Evolutionary conservation across 257 asterid genomes (phyloP).

Genomic region (Vinca minor): DNA sequence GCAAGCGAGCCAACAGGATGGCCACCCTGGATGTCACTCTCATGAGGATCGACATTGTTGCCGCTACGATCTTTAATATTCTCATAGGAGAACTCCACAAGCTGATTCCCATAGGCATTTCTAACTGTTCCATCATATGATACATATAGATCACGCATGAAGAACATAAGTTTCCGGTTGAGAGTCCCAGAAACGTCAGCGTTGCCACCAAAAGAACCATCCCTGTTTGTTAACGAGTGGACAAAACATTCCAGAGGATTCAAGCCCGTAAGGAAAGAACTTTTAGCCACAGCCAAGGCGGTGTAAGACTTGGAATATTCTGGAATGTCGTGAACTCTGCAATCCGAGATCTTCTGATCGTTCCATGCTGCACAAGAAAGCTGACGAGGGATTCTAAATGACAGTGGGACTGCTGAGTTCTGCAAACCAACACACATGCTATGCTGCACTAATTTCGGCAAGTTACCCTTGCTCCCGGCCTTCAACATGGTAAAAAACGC

Average conservation of each 20-base stretch:
- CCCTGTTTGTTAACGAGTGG: slow-evolving; percentile 74
- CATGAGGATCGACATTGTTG: slow-evolving; percentile 16
- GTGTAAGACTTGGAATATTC: slow-evolving; percentile 34
- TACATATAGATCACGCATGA: slow-evolving; percentile 66
- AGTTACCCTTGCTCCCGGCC: slow-evolving; percentile 96
- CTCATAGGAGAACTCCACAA: slow-evolving; percentile 61
- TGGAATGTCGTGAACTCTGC: slow-evolving; percentile 17
- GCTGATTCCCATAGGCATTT: slow-evolving; percentile 64
- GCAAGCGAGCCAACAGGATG: slow-evolving; percentile 94
- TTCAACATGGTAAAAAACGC: slow-evolving; percentile 69
- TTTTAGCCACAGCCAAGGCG: slow-evolving; percentile 59
- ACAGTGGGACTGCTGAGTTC: slow-evolving; percentile 59
- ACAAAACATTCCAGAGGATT: slow-evolving; percentile 76
- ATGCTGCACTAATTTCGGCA: slow-evolving; percentile 79
- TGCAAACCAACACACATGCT: slow-evolving; percentile 91
- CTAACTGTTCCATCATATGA: slow-evolving; percentile 93
- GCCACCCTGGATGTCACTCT: slow-evolving; percentile 36
- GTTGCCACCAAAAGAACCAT: slow-evolving; percentile 86
- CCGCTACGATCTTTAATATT: slow-evolving; percentile 18
- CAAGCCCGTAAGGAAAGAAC: slow-evolving; percentile 65
- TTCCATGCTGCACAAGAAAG: slow-evolving; percentile 85
- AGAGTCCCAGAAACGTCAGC: slow-evolving; percentile 90
- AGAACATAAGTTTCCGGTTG: slow-evolving; percentile 61
- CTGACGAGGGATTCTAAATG: slow-evolving; percentile 56
- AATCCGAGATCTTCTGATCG: slow-evolving; percentile 34